A percentile compares a stretch with the other conserved stretches of the same genome.
Evolutionary conservation across 805 yeast genomes (phyloP).

Genomic region (Metschnikowia noctiluminum): DNA sequence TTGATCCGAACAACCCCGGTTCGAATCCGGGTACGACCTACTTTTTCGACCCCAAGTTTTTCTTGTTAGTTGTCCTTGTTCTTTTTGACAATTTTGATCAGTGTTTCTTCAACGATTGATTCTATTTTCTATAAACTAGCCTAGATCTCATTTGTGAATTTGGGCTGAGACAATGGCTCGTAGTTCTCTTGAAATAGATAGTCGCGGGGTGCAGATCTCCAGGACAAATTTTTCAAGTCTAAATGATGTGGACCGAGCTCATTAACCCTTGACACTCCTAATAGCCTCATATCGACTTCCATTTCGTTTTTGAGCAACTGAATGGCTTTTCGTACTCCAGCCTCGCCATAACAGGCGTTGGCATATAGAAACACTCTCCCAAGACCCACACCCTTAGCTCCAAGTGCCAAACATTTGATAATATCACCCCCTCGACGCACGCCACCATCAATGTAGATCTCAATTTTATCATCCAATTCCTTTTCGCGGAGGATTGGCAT

Average conservation of each 20-base stretch:
- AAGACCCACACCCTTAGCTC: conserved; percentile 68
- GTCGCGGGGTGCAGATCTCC: conserved; percentile 11
- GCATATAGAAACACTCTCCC: conserved; percentile 69
- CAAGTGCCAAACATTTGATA: conserved; percentile 62
- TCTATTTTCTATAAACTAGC: no score
- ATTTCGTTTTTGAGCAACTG: conserved; percentile 67
- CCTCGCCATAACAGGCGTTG: conserved; percentile 59
- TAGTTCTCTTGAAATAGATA: conserved; percentile 14
- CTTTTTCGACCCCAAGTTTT: background rate
- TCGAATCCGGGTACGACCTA: conserved; percentile 83
- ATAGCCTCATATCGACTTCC: conserved; percentile 71
- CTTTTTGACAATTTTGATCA: no score
- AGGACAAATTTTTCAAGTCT: conserved; percentile 12
- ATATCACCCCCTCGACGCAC: conserved; percentile 66
- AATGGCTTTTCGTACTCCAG: conserved; percentile 58
- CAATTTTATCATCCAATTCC: conserved; percentile 45
- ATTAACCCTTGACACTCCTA: conserved; percentile 61
- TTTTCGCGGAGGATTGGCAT: conserved; percentile 48
- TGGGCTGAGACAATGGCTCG: conserved; percentile 15
- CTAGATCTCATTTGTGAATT: conserved; percentile 9
- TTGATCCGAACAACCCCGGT: conserved; percentile 82
- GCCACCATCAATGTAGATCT: conserved; percentile 67
- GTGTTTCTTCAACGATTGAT: no score
- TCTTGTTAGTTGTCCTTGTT: background rate
- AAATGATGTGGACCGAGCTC: conserved; percentile 15